Evolutionary conservation across 768 basidiomycete species (phyloP).

Genomic region (Boletus subparvulus): DNA sequence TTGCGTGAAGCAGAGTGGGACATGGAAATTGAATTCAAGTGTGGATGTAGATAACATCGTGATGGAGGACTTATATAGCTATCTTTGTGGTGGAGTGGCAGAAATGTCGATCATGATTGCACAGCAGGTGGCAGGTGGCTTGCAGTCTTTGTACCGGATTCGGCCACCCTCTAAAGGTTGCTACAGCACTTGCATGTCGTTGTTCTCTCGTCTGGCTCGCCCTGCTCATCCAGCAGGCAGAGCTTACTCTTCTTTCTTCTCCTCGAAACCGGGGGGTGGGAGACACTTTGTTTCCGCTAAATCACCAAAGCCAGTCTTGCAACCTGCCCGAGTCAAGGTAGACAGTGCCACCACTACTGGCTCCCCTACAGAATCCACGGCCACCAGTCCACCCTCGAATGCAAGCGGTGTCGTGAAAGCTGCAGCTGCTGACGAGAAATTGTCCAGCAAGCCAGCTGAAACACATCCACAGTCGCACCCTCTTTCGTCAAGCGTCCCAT

Average conservation of each 20-base stretch:
- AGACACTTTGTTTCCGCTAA: slow-evolving; percentile 77
- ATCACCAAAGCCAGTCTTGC: slow-evolving; percentile 48
- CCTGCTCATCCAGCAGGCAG: slow-evolving; percentile 49
- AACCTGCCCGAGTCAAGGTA: slow-evolving; percentile 38
- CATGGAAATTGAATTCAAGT: slow-evolving; percentile 4
- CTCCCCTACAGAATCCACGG: slow-evolving; percentile 28
- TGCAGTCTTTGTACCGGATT: background rate
- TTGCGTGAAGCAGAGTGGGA: background rate
- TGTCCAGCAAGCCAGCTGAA: slow-evolving; percentile 25
- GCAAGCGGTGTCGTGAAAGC: slow-evolving; percentile 13
- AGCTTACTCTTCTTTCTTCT: slow-evolving; percentile 77
- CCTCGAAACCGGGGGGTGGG: slow-evolving; percentile 71
- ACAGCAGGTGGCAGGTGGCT: background rate
- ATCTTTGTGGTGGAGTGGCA: background rate
- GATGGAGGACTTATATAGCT: background rate
- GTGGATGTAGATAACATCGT: background rate
- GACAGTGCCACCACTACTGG: slow-evolving; percentile 39
- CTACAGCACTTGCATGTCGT: slow-evolving; percentile 42
- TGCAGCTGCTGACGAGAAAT: slow-evolving; percentile 28
- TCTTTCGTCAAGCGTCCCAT: slow-evolving; percentile 14
- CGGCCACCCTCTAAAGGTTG: background rate
- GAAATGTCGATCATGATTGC: too few species aligned
- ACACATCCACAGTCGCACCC: slow-evolving; percentile 20
- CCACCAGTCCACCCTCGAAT: slow-evolving; percentile 15
- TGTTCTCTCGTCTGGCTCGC: slow-evolving; percentile 49